Percentiles rank a stretch among this genome's conserved stretches.
Conservation (phyloP, 2,329 filamentous ascomycete genomes). For the Truncatella angustata region DNA sequence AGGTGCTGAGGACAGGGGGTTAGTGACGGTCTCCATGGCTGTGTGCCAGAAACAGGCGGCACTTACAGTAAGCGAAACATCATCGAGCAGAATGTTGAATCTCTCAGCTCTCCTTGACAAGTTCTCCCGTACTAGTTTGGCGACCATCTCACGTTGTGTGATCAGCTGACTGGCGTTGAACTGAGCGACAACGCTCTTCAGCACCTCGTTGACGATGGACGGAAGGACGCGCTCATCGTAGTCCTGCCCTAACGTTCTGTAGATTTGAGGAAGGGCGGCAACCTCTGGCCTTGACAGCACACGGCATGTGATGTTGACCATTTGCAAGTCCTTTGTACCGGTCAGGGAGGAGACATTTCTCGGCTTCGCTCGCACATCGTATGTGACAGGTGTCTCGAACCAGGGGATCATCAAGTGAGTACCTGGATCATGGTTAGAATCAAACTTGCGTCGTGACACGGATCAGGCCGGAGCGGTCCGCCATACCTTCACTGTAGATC, state of each 20-base stretch:
- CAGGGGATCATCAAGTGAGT: slow-evolving; percentile 93
- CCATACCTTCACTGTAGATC: slow-evolving; percentile 87
- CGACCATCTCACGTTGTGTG: slow-evolving; percentile 97
- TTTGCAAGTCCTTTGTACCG: slow-evolving; percentile 98
- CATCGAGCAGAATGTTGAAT: slow-evolving; percentile 96
- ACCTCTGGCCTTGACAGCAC: slow-evolving; percentile 90
- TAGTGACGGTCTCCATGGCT: no score
- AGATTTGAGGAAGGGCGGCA: slow-evolving; percentile 90
- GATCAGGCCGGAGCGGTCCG: not conserved
- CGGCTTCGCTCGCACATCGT: slow-evolving; percentile 97
- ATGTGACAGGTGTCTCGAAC: slow-evolving; percentile 95
- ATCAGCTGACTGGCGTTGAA: slow-evolving; percentile 99
- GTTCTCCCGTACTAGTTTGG: slow-evolving; percentile 87
- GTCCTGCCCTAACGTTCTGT: slow-evolving; percentile 90
- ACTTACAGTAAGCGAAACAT: slow-evolving; percentile 90
- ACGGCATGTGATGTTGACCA: slow-evolving; percentile 99
- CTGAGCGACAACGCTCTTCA: slow-evolving; percentile 98
- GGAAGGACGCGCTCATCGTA: slow-evolving; percentile 97
- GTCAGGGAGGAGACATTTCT: slow-evolving; percentile 95
- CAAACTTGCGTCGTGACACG: slow-evolving; percentile 4
- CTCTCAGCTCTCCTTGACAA: slow-evolving; percentile 84
- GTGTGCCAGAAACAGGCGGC: no score
- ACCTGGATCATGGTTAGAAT: slow-evolving; percentile 47
- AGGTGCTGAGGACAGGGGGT: slow-evolving; percentile 57
- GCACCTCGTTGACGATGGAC: slow-evolving; percentile 96